These are phyloP conservation scores for Fagopyrum tataricum DNA, from an alignment of 148 eudicot species.

Conservation along the genomic window DNA sequence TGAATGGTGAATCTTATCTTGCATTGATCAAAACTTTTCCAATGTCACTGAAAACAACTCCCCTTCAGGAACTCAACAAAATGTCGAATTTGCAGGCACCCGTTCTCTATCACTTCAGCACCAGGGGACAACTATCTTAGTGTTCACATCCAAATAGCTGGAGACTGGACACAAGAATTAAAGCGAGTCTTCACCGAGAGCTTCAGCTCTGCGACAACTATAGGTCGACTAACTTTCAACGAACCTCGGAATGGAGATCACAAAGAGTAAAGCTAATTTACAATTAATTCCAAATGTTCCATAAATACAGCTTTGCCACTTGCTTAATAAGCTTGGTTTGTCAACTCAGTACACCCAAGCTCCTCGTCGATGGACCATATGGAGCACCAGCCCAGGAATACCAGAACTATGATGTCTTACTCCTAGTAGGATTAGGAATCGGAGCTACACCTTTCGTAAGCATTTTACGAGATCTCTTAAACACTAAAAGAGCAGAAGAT, in stretches of 20 bases:
- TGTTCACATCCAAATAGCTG: slow-evolving; percentile 78
- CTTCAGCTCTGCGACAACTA: slow-evolving; percentile 39
- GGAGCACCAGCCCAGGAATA: slow-evolving; percentile 98
- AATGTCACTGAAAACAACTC: neutral
- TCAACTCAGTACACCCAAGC: slow-evolving; percentile 59
- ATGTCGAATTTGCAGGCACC: slow-evolving; percentile 59
- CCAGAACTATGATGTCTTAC: slow-evolving; percentile 82
- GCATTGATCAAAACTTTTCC: neutral
- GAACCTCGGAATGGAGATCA: slow-evolving; percentile 39
- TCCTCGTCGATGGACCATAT: slow-evolving; percentile 94
- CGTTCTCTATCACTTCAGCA: slow-evolving; percentile 94
- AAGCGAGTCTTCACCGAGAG: slow-evolving; percentile 60
- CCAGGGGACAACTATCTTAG: slow-evolving; percentile 87
- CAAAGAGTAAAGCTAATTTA: slow-evolving; percentile 43
- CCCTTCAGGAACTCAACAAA: neutral
- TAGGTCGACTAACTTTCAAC: slow-evolving; percentile 65
- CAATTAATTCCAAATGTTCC: neutral
- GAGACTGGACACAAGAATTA: slow-evolving; percentile 94
- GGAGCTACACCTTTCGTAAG: slow-evolving; percentile 98
- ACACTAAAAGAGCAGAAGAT: slow-evolving; percentile 55
- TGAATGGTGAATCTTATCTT: slow-evolving; percentile 54
- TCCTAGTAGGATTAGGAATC: slow-evolving; percentile 92
- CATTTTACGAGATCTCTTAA: slow-evolving; percentile 79
- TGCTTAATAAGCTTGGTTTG: neutral
- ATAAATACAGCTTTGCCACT: neutral